These are phyloP conservation scores for Termitomyces sp. DNA, from an alignment of 768 basidiomycete species.

Conservation along the genomic window DNA sequence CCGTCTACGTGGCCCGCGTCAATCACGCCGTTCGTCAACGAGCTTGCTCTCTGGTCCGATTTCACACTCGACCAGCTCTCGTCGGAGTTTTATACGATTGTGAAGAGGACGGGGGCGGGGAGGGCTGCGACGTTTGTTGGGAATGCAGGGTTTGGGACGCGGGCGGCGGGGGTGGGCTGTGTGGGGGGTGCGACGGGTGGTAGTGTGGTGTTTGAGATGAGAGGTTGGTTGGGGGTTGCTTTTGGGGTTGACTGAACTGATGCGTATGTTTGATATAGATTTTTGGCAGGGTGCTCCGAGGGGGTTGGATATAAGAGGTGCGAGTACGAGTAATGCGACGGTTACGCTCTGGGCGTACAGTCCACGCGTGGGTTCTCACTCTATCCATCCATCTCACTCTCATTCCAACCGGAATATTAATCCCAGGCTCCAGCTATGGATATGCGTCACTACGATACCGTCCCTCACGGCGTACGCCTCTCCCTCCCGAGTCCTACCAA, in stretches of 20 bases:
- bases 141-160: constrained; percentile 29
- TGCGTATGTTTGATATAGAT: constrained; percentile 18
- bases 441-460: constrained; percentile 35
- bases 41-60: constrained; percentile 32
- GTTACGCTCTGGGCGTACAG: constrained; percentile 36
- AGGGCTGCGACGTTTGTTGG: constrained; percentile 25
- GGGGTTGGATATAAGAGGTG: constrained; percentile 31
- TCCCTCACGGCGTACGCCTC: constrained; percentile 30
- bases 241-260: not conserved
- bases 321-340: constrained; percentile 22
- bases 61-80: constrained; percentile 33
- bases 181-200: constrained; percentile 32
- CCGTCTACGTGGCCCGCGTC: constrained; percentile 33
- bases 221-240: constrained; percentile 19
- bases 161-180: constrained; percentile 32
- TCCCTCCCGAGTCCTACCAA: no score
- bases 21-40: constrained; percentile 26
- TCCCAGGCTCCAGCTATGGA: constrained; percentile 30
- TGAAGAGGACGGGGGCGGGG: constrained; percentile 27
- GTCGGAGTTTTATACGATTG: constrained; percentile 25
- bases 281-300: constrained; percentile 36
- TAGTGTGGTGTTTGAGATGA: constrained; percentile 31
- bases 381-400: no score
- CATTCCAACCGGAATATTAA: no score
- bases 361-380: constrained; percentile 26